Evolutionary conservation across 1,284 basidiomycete species (phyloP), one percentile per base, ranked within the genome.

Genomic region (Melampsora abietis-canadensis): DNA sequence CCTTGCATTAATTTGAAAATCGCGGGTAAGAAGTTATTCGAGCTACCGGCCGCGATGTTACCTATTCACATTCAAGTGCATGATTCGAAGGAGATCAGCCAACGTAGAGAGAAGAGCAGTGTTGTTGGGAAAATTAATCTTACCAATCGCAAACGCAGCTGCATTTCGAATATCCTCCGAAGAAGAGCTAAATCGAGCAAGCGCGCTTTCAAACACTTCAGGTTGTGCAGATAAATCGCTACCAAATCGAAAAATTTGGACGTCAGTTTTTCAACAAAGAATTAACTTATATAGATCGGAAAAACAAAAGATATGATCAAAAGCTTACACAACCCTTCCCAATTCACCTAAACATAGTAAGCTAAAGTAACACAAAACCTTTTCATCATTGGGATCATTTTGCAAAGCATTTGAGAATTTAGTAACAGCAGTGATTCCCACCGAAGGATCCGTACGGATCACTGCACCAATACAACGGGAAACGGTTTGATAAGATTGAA

Each of bases 21-120:
- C 14, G 86, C 84, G 15, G 93, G 93, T 7, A 98, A 85, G 85
- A 93, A 94, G 76, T 88, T 86, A 19, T 89, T 86, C 17, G 94
- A 85, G 76, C 92, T 92, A 2, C 94, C 94, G 44, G 96, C 92
- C 6, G 94, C 90, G 77, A 99, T 92, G 81, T 96, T 98, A 47
- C 94, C 93, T 89, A 80, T 70, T 24, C 34, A 34, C 34, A 2
- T 24, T 4, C 14, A 76, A 17, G 8, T 31, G 54, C 60, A n/a
- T 24, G 40, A 44, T 17, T 34, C 40, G 15, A 31, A 15, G 27
- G 63, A 74, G 15, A 74, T 17, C 47, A 21, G 40, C 19, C 14
- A 27, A 30, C 61, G 31, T 62, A 24, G 57, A 27, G 48, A 69
- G 24, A 57, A 21, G 51, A 57, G 31, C 2, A 19, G 8, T 7